These are phyloP conservation scores for Rhododendron ferrugineum DNA, from an alignment of 148 eudicot species.

Conservation along the genomic window DNA sequence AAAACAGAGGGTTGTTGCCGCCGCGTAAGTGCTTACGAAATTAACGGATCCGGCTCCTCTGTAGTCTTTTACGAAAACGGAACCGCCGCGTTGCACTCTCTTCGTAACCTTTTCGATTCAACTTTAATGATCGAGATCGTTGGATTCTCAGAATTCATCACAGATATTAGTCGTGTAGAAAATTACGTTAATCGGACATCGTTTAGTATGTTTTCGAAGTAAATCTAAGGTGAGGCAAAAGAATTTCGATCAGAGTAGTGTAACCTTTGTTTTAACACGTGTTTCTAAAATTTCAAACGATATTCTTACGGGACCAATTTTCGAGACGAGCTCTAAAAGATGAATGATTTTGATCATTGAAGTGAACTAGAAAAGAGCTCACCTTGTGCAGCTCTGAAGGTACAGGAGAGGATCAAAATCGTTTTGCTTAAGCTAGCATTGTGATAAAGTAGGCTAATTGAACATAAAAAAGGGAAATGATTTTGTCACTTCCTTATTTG, in stretches of 20 bases:
- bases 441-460: background rate
- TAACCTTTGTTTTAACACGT: background rate
- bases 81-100: background rate
- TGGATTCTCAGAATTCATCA: background rate
- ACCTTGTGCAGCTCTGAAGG: background rate
- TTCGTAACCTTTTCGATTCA: background rate
- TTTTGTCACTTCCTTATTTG: too few species aligned
- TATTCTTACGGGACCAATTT: too few species aligned
- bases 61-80: background rate
- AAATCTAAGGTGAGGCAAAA: background rate
- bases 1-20: background rate
- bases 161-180: rapidly evolving
- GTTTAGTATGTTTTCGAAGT: too few species aligned
- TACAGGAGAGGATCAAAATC: background rate
- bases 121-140: background rate
- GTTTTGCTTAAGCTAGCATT: background rate
- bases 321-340: rapidly evolving
- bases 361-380: background rate
- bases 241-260: background rate
- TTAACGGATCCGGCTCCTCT: background rate
- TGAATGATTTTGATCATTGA: background rate
- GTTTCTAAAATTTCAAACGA: background rate
- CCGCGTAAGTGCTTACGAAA: background rate
- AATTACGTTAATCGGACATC: background rate
- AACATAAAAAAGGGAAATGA: too few species aligned